These are phyloP conservation scores for Hyparrhenia diplandra DNA, from an alignment of 176 grass and related monocot genomes.

Conservation along the genomic window DNA sequence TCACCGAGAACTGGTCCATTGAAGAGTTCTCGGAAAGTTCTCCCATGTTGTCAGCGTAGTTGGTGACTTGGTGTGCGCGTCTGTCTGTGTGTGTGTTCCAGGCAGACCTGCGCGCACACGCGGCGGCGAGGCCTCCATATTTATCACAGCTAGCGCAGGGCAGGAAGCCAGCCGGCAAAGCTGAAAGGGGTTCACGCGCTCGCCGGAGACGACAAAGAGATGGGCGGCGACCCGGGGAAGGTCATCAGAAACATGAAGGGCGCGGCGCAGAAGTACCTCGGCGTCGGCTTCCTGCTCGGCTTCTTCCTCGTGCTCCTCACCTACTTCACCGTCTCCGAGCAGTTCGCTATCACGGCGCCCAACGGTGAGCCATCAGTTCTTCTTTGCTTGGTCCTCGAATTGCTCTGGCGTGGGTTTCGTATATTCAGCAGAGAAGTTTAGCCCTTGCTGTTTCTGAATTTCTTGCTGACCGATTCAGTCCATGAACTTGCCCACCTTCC, in stretches of 20 bases:
- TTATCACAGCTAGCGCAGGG: neutral
- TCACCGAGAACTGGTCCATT: constrained; percentile 35
- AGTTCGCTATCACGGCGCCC: constrained; percentile 57
- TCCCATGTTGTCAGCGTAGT: constrained; percentile 43
- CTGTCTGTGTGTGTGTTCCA: neutral
- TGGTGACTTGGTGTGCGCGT: neutral
- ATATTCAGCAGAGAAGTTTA: neutral
- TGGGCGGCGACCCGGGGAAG: constrained; percentile 56
- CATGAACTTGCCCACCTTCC: neutral
- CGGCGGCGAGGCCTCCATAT: constrained; percentile 3
- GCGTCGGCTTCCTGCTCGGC: constrained; percentile 57
- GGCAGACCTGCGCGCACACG: neutral
- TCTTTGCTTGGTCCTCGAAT: neutral
- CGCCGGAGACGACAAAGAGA: neutral
- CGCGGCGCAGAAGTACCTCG: constrained; percentile 51
- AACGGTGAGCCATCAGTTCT: constrained; percentile 43
- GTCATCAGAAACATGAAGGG: constrained; percentile 51
- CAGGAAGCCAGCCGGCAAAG: neutral
- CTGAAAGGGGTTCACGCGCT: constrained; percentile 3
- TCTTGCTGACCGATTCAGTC: neutral
- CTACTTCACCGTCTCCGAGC: constrained; percentile 71
- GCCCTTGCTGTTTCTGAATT: neutral
- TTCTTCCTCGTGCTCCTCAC: constrained; percentile 77
- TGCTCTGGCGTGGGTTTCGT: too few species aligned
- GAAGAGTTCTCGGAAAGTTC: constrained; percentile 47